These are phyloP conservation scores for Colletotrichum cordylinicola DNA, from an alignment of 2,329 filamentous ascomycete species.

Conservation along the genomic window DNA sequence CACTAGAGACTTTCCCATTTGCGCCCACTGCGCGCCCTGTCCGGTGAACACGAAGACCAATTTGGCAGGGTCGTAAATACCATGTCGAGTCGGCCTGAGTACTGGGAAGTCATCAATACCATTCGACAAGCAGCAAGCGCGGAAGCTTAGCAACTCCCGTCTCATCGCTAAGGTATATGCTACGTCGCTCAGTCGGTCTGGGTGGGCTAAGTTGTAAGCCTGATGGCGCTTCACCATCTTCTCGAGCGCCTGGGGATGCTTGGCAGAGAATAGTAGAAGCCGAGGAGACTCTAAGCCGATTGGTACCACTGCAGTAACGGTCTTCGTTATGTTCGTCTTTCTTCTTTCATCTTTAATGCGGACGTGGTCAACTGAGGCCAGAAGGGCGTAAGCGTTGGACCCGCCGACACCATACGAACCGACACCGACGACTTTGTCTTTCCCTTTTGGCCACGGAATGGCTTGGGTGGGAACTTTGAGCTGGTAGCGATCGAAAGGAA, in stretches of 20 bases:
- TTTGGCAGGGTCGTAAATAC: slow-evolving; percentile 25
- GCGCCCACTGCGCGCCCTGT: slow-evolving; percentile 23
- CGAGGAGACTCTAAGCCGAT: neutral
- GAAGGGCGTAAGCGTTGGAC: slow-evolving; percentile 5
- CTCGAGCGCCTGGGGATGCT: slow-evolving; percentile 16
- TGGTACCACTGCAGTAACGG: too few relatives aligned
- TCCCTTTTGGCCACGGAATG: slow-evolving; percentile 28
- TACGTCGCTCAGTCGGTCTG: slow-evolving; percentile 23
- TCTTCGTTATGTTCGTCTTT: neutral
- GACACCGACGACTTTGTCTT: slow-evolving; percentile 33
- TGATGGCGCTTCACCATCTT: neutral
- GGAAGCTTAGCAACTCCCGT: slow-evolving; percentile 30
- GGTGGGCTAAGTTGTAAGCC: slow-evolving; percentile 24
- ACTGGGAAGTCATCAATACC: neutral
- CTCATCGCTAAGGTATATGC: slow-evolving; percentile 34
- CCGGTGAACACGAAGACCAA: slow-evolving; percentile 23
- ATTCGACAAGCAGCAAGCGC: slow-evolving; percentile 27
- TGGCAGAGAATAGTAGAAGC: neutral
- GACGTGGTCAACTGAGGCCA: neutral
- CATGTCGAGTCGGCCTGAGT: slow-evolving; percentile 24
- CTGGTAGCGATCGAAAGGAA: slow-evolving; percentile 17
- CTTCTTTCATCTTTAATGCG: neutral
- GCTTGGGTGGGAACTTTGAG: slow-evolving; percentile 30
- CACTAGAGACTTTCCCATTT: slow-evolving; percentile 18
- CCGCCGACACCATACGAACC: slow-evolving; percentile 42